phyloP scores from a whole-genome alignment of 306 rosid species.

The Glycine tomentella region DNA sequence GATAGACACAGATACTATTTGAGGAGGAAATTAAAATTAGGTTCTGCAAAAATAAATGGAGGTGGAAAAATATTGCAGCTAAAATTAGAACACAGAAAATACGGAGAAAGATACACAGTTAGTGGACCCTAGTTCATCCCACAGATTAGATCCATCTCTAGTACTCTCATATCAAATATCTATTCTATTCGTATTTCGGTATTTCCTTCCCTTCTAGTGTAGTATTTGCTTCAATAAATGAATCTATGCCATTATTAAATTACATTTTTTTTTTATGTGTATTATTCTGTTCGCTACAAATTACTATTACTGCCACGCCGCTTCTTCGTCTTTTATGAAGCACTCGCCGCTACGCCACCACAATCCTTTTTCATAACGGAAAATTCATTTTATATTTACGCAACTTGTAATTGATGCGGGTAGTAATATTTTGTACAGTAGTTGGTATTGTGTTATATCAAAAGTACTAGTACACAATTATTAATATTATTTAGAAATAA shows the following conservation, averaged over 20 bases:
- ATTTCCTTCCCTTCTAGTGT: no score
- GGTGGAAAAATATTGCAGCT: constrained; percentile 53
- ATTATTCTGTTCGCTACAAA: background rate
- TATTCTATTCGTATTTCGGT: no score
- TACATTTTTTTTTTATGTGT: no score
- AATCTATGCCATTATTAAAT: no score
- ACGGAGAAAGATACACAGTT: constrained; percentile 33
- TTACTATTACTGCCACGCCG: background rate
- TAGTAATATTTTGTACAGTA: no score
- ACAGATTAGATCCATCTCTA: constrained; percentile 54
- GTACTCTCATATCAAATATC: background rate
- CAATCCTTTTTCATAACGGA: background rate
- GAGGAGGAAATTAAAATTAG: constrained; percentile 46
- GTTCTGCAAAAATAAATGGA: constrained; percentile 37
- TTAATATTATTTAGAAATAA: background rate
- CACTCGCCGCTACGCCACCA: background rate
- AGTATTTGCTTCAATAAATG: no score
- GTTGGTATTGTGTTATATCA: no score
- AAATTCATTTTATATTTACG: background rate
- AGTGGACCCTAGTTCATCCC: constrained; percentile 68
- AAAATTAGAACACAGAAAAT: constrained; percentile 54
- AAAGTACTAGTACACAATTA: no score
- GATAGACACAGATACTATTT: constrained; percentile 36
- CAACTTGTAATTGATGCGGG: background rate
- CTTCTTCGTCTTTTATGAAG: no score